Percentiles rank a stretch among this genome's conserved stretches.
phyloP scores from a whole-genome alignment of 345 rosid species.

The Schrenkiella parvula region DNA sequence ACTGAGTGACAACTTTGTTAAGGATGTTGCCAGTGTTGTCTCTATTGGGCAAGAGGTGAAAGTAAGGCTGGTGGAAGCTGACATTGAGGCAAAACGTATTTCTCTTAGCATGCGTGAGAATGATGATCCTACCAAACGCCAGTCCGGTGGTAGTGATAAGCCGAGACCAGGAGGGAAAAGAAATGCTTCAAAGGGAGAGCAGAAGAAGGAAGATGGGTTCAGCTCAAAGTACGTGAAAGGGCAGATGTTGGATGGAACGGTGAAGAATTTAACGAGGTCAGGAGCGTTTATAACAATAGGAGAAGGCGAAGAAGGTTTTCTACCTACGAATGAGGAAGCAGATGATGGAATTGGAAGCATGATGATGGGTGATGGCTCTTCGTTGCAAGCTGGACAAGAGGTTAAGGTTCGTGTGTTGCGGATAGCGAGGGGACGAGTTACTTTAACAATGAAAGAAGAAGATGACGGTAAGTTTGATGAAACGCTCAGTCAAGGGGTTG shows the following conservation, averaged over 20 bases:
- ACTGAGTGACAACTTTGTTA: slow-evolving; percentile 72
- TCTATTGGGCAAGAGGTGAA: slow-evolving; percentile 85
- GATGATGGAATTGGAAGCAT: slow-evolving; percentile 59
- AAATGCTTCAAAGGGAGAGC: slow-evolving; percentile 45
- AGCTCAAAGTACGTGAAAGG: slow-evolving; percentile 65
- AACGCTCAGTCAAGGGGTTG: slow-evolving; percentile 48
- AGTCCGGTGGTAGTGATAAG: slow-evolving; percentile 44
- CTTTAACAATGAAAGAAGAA: slow-evolving; percentile 83
- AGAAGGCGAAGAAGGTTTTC: slow-evolving; percentile 88
- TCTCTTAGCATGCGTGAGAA: slow-evolving; percentile 78
- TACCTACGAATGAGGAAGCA: slow-evolving; percentile 71
- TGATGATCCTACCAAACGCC: slow-evolving; percentile 51
- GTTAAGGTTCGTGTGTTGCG: slow-evolving; percentile 68
- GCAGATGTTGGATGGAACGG: slow-evolving; percentile 76
- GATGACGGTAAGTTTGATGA: slow-evolving; percentile 45
- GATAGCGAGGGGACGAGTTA: slow-evolving; percentile 65
- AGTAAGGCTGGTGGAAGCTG: slow-evolving; percentile 76
- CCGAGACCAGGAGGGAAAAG: slow-evolving; percentile 48
- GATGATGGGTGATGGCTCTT: slow-evolving; percentile 53
- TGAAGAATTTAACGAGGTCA: slow-evolving; percentile 66
- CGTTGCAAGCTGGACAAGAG: slow-evolving; percentile 68
- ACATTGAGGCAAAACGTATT: slow-evolving; percentile 64
- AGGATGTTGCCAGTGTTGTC: slow-evolving; percentile 76
- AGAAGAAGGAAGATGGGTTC: slow-evolving; percentile 45
- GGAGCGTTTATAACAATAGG: slow-evolving; percentile 86